A percentile compares a stretch with the other conserved stretches of the same genome.
Conservation (phyloP, 345 rosid species). For the Eucalyptus cloeziana region DNA sequence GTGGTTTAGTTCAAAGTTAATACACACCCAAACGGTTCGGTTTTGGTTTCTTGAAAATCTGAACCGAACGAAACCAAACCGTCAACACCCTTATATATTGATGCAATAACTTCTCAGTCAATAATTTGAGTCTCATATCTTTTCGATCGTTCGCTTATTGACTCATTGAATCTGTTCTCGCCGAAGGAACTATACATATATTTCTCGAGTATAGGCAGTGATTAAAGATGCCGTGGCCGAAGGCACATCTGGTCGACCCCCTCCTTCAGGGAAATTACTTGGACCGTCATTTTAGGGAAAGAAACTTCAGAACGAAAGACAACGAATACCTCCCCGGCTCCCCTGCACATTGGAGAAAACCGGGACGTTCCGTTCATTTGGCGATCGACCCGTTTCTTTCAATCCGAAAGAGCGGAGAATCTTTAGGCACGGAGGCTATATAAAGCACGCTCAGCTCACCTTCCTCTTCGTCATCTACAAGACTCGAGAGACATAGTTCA, state of each 20-base stretch:
- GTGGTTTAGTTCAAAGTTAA: neutral
- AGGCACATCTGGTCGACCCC: neutral
- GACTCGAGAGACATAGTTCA: neutral
- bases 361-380: neutral
- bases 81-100: accelerated
- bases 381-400: neutral
- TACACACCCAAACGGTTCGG: accelerated
- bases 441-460: neutral
- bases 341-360: neutral
- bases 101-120: too few species aligned
- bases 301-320: neutral
- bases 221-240: neutral
- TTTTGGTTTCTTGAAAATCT: neutral
- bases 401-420: neutral
- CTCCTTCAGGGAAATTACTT: neutral
- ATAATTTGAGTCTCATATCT: too few species aligned
- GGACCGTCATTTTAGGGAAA: neutral
- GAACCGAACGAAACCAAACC: accelerated
- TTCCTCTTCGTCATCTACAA: neutral
- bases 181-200: neutral
- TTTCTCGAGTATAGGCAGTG: too few species aligned
- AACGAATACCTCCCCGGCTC: neutral
- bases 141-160: too few species aligned
- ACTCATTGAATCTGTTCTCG: neutral
- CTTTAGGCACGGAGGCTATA: neutral